phyloP scores from a whole-genome alignment of 345 rosid species.

The Gossypium ekmanianum region DNA sequence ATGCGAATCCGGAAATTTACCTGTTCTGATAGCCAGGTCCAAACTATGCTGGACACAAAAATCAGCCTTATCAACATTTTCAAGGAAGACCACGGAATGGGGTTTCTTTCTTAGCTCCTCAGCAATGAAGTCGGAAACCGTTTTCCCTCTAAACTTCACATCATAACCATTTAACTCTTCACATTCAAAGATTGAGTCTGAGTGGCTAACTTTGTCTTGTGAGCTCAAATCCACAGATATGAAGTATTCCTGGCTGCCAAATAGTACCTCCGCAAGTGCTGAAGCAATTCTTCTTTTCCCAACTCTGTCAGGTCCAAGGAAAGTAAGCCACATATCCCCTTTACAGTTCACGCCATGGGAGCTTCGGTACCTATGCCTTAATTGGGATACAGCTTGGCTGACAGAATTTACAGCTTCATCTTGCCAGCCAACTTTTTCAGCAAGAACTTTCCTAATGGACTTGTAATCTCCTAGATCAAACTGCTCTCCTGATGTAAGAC shows the following conservation, averaged over 20 bases:
- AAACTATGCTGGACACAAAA: conserved; percentile 37
- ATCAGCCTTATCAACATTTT: conserved; percentile 69
- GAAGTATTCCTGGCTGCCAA: conserved; percentile 38
- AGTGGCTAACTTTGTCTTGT: conserved; percentile 19
- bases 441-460: conserved; percentile 40
- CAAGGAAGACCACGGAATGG: conserved; percentile 52
- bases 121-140: conserved; percentile 46
- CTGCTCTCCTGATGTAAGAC: conserved; percentile 22
- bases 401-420: conserved; percentile 51
- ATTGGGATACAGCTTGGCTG: conserved; percentile 43
- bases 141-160: conserved; percentile 41
- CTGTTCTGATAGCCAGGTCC: conserved; percentile 50
- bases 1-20: conserved; percentile 47
- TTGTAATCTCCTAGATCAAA: conserved; percentile 38
- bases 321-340: conserved; percentile 55
- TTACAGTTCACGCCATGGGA: conserved; percentile 19
- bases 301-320: conserved; percentile 65
- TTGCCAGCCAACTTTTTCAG: conserved; percentile 57
- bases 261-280: conserved; percentile 53
- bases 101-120: conserved; percentile 51
- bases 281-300: conserved; percentile 66
- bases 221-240: conserved; percentile 48
- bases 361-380: conserved; percentile 37
- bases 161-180: conserved; percentile 28
- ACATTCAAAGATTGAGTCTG: conserved; percentile 27